Evolutionary conservation across 805 yeast genomes (phyloP), one percentile per base, ranked within the genome.

Genomic region (Candida chilensis): DNA sequence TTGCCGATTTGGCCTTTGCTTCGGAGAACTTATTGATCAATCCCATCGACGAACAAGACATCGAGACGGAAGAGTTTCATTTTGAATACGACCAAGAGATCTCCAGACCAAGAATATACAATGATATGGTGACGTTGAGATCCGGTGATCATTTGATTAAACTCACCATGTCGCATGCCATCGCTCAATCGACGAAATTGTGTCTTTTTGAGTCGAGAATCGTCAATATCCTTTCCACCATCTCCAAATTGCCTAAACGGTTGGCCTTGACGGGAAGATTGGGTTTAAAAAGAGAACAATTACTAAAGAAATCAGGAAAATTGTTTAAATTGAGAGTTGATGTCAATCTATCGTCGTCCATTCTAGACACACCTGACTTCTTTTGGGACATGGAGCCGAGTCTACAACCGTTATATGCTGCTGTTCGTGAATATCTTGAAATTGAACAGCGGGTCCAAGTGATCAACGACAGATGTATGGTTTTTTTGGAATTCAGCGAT

Each of bases 361-460:
- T 92, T 15, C 63, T 92, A 32, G 98, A 92, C 47, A 87, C 95
- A 0, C 98, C 98, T 0, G 95, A 86, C 37, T 87, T 85, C 47
- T 92, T 92, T 53, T 92, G 98, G 98, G 83, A 88, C 18, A 30
- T 71, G 37, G 98, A 92, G 55, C 98, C 98, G 4, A 88, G 95
- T 22, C 67, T 92, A 40, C 94, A 90, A 50, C 97, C 97, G 3
- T 60, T 92, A 25, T 92, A 92, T 53, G 66, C 67, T 20, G 96
- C 96, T 2, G 78, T 88, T 33, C 60, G 96, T 35, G 96, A 92
- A 39, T 92, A 92, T 45, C 59, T 92, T 33, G 98, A 92, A 54
- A 88, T 92, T 37, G 96, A 90, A 49, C 95, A 85, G 54, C 62
- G 98, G 32, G 96, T 90, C 18, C 88, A 84, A 47, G 96, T 92